Base-by-base conservation (phyloP, 257 asterid species). In the Marsdenia floribunda region DNA sequence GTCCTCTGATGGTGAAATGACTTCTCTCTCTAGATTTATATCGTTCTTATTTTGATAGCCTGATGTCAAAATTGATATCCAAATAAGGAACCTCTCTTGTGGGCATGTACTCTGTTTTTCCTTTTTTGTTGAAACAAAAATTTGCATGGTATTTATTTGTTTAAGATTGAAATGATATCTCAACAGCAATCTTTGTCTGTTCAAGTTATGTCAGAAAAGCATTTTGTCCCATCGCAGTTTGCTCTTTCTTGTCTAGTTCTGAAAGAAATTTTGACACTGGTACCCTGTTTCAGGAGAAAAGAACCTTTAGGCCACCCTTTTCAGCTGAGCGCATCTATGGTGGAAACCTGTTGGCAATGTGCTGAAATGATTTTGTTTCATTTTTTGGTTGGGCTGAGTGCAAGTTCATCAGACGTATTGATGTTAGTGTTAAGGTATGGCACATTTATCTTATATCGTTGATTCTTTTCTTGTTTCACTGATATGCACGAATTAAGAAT, bases 1-100 rank as follows among this genome's bases (percentile, higher is more conserved):
- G 99, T 96, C 99, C 53, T 76, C 92, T 29, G 99, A 96, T 75
- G 98, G 99, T 70, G 99, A n/a, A n/a, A n/a, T n/a, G n/a, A n/a
- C n/a, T n/a, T n/a, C 47, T 69, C 4, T 65, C 16, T 11, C 15
- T 42, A n/a, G 9, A 22, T 46, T 38, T 38, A 16, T 64, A 16
- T 64, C 9, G 47, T 64, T 64, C 14, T 63, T 16, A 12, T 9
- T 46, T 42, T 18, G 40, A 19, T 57, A 29, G 1, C 22, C 21
- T 8, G 18, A 18, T 44, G 14, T 57, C 14, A 4, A 29, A 7
- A 44, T 29, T 40, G 18, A 4, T 40, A 35, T 40, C 58, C 40
- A 16, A 53, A 26, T 5, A 19, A 54, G 68, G 63, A 6, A 9
- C 4, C 10, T 68, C 2, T 49, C 1, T 37, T 21, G 59, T 21